Evolutionary conservation across 495 filamentous ascomycete genomes (phyloP).

Genomic region (Neurospora sublineolata): DNA sequence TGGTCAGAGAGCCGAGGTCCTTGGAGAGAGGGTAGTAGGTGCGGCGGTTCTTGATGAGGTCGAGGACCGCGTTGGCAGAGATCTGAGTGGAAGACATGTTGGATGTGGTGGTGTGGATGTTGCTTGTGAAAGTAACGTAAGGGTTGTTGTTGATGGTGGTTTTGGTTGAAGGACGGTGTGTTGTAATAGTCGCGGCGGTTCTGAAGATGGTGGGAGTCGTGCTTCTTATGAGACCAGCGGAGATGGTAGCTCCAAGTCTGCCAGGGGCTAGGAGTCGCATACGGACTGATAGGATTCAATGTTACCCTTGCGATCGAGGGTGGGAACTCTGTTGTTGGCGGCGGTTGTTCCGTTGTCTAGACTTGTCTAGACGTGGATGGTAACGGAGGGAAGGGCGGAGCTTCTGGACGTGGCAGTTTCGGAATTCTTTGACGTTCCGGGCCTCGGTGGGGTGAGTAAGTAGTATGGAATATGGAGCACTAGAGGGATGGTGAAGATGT

Average conservation of each 20-base stretch:
- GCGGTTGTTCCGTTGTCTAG: not conserved
- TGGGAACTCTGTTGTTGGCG: not conserved
- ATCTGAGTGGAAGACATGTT: conserved; percentile 16
- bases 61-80: conserved; percentile 34
- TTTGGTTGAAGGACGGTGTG: conserved; percentile 1
- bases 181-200: conserved; percentile 6
- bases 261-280: not conserved
- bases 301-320: not conserved
- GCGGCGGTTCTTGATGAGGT: conserved; percentile 44
- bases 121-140: conserved; percentile 4
- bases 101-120: conserved; percentile 3
- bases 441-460: not conserved
- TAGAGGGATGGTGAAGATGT: not conserved
- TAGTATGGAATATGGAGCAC: not conserved
- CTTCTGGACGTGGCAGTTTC: not conserved
- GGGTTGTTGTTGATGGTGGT: conserved; percentile 8
- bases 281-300: not conserved
- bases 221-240: not conserved
- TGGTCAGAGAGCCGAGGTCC: conserved; percentile 32
- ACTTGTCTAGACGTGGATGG: not conserved
- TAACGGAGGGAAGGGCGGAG: not conserved
- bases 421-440: not conserved
- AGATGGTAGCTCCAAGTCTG: conserved; percentile 2
- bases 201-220: conserved; percentile 6
- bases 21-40: conserved; percentile 49